phyloP scores from a whole-genome alignment of 2,329 filamentous ascomycete species.

The Periconia sp. region DNA sequence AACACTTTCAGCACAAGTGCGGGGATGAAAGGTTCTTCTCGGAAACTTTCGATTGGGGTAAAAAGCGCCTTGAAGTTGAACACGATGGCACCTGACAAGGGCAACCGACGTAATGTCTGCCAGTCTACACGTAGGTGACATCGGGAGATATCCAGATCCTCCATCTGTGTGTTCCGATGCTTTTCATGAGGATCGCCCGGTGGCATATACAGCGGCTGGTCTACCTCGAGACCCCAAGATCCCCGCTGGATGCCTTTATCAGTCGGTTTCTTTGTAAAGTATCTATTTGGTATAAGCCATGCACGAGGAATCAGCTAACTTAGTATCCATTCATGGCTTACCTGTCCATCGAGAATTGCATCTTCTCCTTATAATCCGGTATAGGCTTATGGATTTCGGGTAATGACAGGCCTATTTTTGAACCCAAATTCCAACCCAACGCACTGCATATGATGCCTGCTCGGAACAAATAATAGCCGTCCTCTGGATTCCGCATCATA shows the following conservation, averaged over 20 bases:
- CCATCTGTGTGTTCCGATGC: slow-evolving; percentile 61
- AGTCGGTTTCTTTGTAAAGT: slow-evolving; percentile 75
- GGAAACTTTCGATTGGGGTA: slow-evolving; percentile 70
- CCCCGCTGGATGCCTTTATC: slow-evolving; percentile 78
- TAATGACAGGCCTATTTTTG: slow-evolving; percentile 72
- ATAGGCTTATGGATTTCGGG: slow-evolving; percentile 72
- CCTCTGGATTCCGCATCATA: slow-evolving; percentile 69
- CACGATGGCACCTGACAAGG: slow-evolving; percentile 71
- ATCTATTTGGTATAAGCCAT: slow-evolving; percentile 51
- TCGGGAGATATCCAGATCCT: slow-evolving; percentile 58
- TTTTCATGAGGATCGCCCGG: slow-evolving; percentile 66
- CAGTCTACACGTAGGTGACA: slow-evolving; percentile 78
- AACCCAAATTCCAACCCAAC: slow-evolving; percentile 75
- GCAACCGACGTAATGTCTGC: slow-evolving; percentile 80
- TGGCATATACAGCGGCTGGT: slow-evolving; percentile 73
- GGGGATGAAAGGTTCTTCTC: slow-evolving; percentile 73
- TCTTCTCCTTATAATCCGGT: slow-evolving; percentile 84
- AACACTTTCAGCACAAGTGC: slow-evolving; percentile 68
- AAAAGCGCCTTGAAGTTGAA: slow-evolving; percentile 92
- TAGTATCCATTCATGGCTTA: slow-evolving; percentile 45
- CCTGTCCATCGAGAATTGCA: slow-evolving; percentile 85
- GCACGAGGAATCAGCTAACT: background rate
- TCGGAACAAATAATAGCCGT: slow-evolving; percentile 73
- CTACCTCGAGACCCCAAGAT: slow-evolving; percentile 80
- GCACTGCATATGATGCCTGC: slow-evolving; percentile 78